Evolutionary conservation across 805 yeast genomes (phyloP).

Genomic region (Metschnikowia henanensis): DNA sequence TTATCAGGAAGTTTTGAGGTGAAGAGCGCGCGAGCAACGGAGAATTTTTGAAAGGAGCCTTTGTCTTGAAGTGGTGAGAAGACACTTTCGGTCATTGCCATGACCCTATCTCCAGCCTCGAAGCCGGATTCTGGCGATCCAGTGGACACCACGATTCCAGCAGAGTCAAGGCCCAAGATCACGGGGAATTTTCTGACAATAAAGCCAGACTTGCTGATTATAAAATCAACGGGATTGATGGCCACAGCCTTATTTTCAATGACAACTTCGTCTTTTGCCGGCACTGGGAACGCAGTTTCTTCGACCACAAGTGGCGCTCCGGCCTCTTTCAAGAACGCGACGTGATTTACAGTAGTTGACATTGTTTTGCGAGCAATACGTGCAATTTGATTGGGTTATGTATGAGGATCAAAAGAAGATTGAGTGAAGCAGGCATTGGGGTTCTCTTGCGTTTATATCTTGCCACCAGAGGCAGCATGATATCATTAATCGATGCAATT

Average conservation of each 20-base stretch:
- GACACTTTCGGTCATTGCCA: constrained; percentile 11
- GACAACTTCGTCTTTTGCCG: constrained; percentile 9
- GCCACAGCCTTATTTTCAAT: constrained; percentile 11
- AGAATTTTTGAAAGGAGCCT: constrained; percentile 12
- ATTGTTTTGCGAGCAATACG: too few relatives aligned
- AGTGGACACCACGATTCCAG: constrained; percentile 9
- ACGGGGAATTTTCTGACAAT: constrained; percentile 10
- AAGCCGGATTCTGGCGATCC: constrained; percentile 2
- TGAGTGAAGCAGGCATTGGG: too few relatives aligned
- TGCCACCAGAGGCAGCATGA: too few relatives aligned
- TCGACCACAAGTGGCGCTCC: constrained; percentile 2
- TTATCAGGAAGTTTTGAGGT: constrained; percentile 5
- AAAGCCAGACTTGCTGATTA: constrained; percentile 7
- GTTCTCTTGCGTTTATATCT: too few relatives aligned
- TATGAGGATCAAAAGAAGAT: too few relatives aligned
- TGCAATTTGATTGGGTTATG: too few relatives aligned
- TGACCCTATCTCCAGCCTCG: constrained; percentile 9
- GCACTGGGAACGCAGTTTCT: constrained; percentile 3
- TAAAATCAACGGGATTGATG: constrained; percentile 8
- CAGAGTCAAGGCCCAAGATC: constrained; percentile 11
- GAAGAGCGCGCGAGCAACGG: constrained; percentile 7
- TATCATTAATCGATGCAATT: too few relatives aligned
- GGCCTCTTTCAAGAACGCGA: constrained; percentile 4
- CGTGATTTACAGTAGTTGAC: constrained; percentile 1
- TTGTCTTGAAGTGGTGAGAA: constrained; percentile 11